Base-by-base conservation (phyloP, 176 grass and related monocot species). In the Saccharum spontaneum region DNA sequence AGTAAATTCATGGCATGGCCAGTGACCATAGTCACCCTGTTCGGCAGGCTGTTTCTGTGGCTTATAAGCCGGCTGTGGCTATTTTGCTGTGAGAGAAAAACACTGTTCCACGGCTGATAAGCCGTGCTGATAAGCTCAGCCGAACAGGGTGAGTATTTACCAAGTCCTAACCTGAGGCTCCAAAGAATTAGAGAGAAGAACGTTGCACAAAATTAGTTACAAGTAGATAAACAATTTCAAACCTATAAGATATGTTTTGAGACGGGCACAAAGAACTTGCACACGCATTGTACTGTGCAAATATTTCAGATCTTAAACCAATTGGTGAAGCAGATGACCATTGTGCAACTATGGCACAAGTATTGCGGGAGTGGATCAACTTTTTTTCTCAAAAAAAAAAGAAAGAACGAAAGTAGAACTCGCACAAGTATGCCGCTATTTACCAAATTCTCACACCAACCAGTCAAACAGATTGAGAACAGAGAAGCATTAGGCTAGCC, bases 381-480 rank as follows among this genome's bases (percentile, higher is more conserved):
- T 4, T 50, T 55, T 55, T 55, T 20, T 55, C 52, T 54, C 50
- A 1, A 18, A 4, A 15, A 4, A 54, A 0, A 20, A 7, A 57
- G 1, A 16, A 8, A 7, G 6, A 50, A 8, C 3, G 6, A 50
- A 50, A 12, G 49, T 18, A 61, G 2, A 82, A 61, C 2, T 31
- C 30, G 28, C 10, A 71, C 7, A 18, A 40, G 10, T 41, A 31
- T 44, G 67, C 68, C 12, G 10, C 10, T n/a, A 67, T 18, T 18
- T 18, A 49, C 71, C 30, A 73, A 44, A 50, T 28, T 66, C 73
- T 74, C 75, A 72, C 67, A 84, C 34, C 44, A 67, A 48, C 9
- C 36, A 80, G 10, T 33, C 33, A 64, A 48, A 16, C 79, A 77
- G 10, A 67, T 13, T 2, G 57, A 14, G 24, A 24, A 14, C 10